Conservation (phyloP, 2,329 filamentous ascomycete genomes). For the Diaporthe helianthi region DNA sequence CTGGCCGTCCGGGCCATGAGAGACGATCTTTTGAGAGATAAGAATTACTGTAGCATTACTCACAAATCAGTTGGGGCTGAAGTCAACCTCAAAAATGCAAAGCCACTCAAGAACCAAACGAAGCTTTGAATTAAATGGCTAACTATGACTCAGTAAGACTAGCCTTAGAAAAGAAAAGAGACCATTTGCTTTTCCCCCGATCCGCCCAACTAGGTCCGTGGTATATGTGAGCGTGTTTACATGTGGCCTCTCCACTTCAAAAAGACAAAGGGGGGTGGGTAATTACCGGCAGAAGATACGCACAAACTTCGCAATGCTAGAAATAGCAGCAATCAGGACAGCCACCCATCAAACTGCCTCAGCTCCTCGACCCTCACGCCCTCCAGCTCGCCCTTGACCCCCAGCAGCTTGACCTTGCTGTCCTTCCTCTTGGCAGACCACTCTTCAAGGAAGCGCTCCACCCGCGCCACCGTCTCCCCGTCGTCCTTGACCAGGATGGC, state of each 20-base stretch:
- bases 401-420: slow-evolving; percentile 71
- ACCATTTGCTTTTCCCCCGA: background rate
- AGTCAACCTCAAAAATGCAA: background rate
- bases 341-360: slow-evolving; percentile 53
- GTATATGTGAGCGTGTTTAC: slow-evolving; percentile 1
- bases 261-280: background rate
- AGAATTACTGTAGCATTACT: slow-evolving; percentile 27
- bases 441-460: slow-evolving; percentile 67
- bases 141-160: background rate
- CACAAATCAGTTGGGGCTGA: slow-evolving; percentile 1
- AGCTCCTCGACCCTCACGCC: slow-evolving; percentile 61
- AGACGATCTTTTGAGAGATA: slow-evolving; percentile 20
- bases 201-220: background rate
- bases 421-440: slow-evolving; percentile 67
- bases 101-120: background rate
- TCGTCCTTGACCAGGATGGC: slow-evolving; percentile 81
- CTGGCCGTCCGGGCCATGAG: slow-evolving; percentile 5
- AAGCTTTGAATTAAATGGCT: background rate
- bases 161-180: no score
- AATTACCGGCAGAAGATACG: background rate
- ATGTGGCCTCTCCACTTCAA: background rate
- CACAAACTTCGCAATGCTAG: background rate
- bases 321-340: slow-evolving; percentile 38
- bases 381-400: slow-evolving; percentile 75
- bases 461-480: slow-evolving; percentile 62